phyloP scores from a whole-genome alignment of 257 asterid species.

The Primulina huaijiensis region DNA sequence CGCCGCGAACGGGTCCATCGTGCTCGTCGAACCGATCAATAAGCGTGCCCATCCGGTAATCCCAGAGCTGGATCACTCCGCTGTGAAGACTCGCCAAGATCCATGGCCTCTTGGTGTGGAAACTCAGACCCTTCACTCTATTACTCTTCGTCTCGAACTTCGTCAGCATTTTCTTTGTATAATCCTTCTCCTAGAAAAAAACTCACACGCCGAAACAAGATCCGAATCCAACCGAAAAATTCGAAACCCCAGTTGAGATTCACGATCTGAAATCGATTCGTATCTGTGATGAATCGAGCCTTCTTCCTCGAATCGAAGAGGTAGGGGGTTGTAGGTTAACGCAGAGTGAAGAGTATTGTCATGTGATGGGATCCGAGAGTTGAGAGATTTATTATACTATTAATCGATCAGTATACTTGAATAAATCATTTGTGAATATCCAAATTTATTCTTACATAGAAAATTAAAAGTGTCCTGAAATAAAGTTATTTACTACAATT shows the following conservation, averaged over 20 bases:
- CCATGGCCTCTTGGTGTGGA: conserved; percentile 97
- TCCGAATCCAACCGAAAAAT: conserved; percentile 20
- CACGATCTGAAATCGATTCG: conserved; percentile 12
- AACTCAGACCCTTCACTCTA: conserved; percentile 93
- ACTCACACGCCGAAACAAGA: conserved; percentile 18
- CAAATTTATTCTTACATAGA: too few relatives aligned
- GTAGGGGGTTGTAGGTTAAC: conserved; percentile 22
- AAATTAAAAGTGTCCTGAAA: too few relatives aligned
- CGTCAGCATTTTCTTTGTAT: conserved; percentile 32
- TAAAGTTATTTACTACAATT: too few relatives aligned
- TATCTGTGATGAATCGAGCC: conserved; percentile 33
- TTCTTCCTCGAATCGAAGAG: neutral
- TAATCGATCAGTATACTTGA: too few relatives aligned
- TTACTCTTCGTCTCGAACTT: conserved; percentile 96
- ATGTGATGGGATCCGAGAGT: too few relatives aligned
- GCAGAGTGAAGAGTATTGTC: neutral
- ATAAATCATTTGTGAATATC: too few relatives aligned
- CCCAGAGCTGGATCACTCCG: conserved; percentile 99
- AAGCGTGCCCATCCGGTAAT: conserved; percentile 97
- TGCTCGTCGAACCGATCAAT: conserved; percentile 90
- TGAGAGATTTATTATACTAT: too few relatives aligned
- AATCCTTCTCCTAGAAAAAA: conserved; percentile 20
- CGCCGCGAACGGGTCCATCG: conserved; percentile 94
- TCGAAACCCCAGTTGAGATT: conserved; percentile 32
- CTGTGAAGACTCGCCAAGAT: conserved; percentile 98